Percentiles rank a stretch among this genome's conserved stretches.
Conservation (phyloP, 257 asterid genomes). For the Solanum appendiculatum region DNA sequence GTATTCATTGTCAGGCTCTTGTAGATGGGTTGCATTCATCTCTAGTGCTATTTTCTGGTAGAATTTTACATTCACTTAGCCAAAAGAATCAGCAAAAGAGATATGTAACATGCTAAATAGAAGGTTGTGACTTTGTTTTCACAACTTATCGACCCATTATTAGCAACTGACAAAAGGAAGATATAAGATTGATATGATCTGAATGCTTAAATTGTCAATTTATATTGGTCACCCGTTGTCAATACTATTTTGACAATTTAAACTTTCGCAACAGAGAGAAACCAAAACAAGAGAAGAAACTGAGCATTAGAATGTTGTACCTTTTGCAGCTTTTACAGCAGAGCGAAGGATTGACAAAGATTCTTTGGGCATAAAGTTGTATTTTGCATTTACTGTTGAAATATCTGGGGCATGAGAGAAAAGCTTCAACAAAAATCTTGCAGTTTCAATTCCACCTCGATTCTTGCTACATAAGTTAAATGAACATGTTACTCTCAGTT, state of each 20-base stretch:
- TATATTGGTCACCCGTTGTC: not conserved
- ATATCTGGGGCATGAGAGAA: conserved; percentile 39
- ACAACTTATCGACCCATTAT: not conserved
- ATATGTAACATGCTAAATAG: not conserved
- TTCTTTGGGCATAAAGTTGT: conserved; percentile 66
- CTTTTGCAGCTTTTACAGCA: conserved; percentile 49
- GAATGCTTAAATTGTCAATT: not conserved
- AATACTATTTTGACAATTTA: not conserved
- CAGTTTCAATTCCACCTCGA: conserved; percentile 75
- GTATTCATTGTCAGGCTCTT: not conserved
- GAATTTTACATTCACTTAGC: not conserved
- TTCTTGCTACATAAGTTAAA: conserved; percentile 48
- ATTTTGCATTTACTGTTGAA: conserved; percentile 52
- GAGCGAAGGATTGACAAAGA: conserved; percentile 45
- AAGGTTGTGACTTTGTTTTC: not conserved
- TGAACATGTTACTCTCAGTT: conserved; percentile 6
- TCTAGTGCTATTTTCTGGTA: not conserved
- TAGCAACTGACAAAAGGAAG: not conserved
- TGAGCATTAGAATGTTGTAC: conserved; percentile 16
- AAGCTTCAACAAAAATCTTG: conserved; percentile 55
- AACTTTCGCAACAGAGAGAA: not conserved
- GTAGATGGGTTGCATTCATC: not conserved
- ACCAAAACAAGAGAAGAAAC: not conserved
- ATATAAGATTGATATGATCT: not conserved
- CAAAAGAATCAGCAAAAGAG: not conserved